Evolutionary conservation across 148 eudicot genomes (phyloP), one percentile per base, ranked within the genome.

Genomic region (Vaccinium vitisidaea): DNA sequence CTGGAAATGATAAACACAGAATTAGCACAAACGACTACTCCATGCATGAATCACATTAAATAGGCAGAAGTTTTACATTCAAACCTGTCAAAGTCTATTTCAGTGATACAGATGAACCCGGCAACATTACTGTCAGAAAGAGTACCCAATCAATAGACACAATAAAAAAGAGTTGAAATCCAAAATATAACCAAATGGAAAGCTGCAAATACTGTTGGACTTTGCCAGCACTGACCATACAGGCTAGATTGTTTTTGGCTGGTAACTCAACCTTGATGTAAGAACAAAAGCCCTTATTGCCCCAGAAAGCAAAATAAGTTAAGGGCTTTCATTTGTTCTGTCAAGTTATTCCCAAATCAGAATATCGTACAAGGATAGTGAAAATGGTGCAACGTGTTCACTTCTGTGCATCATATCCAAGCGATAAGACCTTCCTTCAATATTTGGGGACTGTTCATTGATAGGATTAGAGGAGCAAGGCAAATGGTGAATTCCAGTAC

Each of bases 81-180:
- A 43, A 65, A 96, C 98, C 98, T 93, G 82, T 90, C 93, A 79
- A 94, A 89, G 83, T 94, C 96, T 30, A 96, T 91, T 21, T 93
- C 98, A 1, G 97, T 93, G 81, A 96, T 83, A 80, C 89, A 96
- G 80, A 96, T 93, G 90, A 94, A 94, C 76, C 99, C 99, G 50
- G 99, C 99, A 79, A 96, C 92, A 84, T 96, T 96, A 86, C 99
- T 96, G 93, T 71, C 48, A 75, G 59, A 39, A 78, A 69, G 83
- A 79, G 14, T 14, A 70, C 9, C 19, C 0, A 56, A 23, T 19
- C 32, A 80, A 78, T 30, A 82, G 61, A 46, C 10, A 71, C 21
- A 16, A 13, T 59, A 19, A 15, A 71, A 73, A 14, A 39, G 79
- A 21, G 67, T 53, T 16, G 30, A 78, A 54, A 27, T n/a, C 18